Evolutionary conservation across 768 basidiomycete species (phyloP), one percentile per base, ranked within the genome.

Genomic region (Scleroderma citrinum): DNA sequence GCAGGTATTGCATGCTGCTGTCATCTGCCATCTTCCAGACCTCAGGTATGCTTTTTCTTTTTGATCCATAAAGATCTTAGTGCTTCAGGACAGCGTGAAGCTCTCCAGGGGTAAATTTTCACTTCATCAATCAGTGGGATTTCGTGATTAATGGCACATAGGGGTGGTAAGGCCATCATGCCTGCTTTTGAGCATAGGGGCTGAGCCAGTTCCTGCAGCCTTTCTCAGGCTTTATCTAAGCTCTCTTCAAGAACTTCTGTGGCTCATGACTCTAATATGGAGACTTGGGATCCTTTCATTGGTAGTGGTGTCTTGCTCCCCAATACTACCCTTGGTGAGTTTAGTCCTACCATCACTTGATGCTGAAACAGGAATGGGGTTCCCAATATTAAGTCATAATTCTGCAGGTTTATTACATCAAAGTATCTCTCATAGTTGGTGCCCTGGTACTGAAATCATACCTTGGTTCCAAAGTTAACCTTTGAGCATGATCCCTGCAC

Each of bases 321-420:
- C 0, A 65, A 14, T 0, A 49, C 37, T 0, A 65, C 47, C 2
- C 44, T 1, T 5, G 54, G 17, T 0, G 62, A 60, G 44, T 67
- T 65, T 1, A 69, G 42, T 0, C 63, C 69, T 3, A 69, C 23
- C 2, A 46, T 47, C 0, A 67, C 56, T 13, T 59, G 39, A 34
- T 71, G 62, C 30, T 70, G 67, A 35, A 40, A 69, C 23, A 73
- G 29, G 36, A 64, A 75, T 1, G 67, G 71, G 0, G 71, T 72
- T 1, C 73, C 69, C 0, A 72, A 50, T 2, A 72, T 66, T 3
- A 68, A 4, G 24, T 76, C 71, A 39, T 75, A 74, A 13, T 55
- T 61, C 1, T 65, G 58, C 0, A 74, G 16, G 44, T 74, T 73
- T 0, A 68, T 61, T 0, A 73, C 51, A 52, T 74, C 66, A 46